Evolutionary conservation across 345 rosid species (phyloP).

Genomic region (Eucalyptus polyanthemos): DNA sequence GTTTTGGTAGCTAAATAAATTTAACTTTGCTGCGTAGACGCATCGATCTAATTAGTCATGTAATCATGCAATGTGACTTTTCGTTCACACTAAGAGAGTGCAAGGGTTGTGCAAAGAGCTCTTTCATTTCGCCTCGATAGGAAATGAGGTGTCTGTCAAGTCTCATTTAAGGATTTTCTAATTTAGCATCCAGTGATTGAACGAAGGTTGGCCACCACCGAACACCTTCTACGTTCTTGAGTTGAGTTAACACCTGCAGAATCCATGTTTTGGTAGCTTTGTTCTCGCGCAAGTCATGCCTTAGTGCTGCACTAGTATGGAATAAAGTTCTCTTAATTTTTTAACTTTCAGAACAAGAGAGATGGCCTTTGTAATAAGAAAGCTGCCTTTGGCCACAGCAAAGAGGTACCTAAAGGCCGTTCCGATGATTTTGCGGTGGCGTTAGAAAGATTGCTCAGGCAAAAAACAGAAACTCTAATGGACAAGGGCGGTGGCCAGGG

Average conservation of each 20-base stretch:
- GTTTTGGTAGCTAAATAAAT: not conserved
- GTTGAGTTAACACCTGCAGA: not conserved
- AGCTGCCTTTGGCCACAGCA: constrained; percentile 48
- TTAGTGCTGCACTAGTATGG: not conserved
- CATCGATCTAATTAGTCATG: not conserved
- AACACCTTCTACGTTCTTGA: not conserved
- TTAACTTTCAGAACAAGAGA: constrained; percentile 45
- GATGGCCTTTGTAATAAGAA: constrained; percentile 46
- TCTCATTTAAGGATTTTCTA: not conserved
- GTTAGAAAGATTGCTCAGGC: constrained; percentile 63
- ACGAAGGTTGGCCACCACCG: not conserved
- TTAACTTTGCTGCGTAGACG: rapidly evolving
- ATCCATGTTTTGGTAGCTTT: not conserved
- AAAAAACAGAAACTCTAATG: constrained; percentile 60
- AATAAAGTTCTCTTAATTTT: not conserved
- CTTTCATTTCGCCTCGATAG: not conserved
- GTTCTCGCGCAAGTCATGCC: not conserved
- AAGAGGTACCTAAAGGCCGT: constrained; percentile 65
- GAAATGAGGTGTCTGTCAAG: not conserved
- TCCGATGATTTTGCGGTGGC: constrained; percentile 57
- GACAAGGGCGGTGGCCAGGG: constrained; percentile 60
- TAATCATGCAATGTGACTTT: not conserved
- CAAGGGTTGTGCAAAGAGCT: not conserved
- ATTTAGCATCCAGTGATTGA: not conserved
- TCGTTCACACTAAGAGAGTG: not conserved